phyloP scores from a whole-genome alignment of 805 yeast genomes.

The Ogataea nakhonphanomensis region DNA sequence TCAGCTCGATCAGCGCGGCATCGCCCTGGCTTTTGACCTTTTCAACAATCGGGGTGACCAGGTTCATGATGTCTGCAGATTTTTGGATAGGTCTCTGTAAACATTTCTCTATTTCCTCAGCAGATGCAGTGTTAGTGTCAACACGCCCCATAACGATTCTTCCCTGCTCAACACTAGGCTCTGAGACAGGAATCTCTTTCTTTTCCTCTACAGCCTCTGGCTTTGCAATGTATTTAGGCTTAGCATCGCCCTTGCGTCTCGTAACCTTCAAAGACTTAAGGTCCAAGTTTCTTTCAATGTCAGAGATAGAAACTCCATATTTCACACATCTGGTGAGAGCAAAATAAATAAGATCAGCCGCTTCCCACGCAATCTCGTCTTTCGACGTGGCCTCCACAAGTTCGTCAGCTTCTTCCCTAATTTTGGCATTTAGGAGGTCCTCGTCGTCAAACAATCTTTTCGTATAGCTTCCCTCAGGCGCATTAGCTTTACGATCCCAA shows the following conservation, averaged over 20 bases:
- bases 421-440: constrained; percentile 73
- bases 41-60: constrained; percentile 86
- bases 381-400: constrained; percentile 74
- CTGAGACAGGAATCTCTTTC: constrained; percentile 11
- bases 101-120: constrained; percentile 52
- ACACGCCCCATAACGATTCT: constrained; percentile 51
- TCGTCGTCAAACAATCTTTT: constrained; percentile 80
- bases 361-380: constrained; percentile 87
- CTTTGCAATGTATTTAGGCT: constrained; percentile 60
- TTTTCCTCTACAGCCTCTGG: constrained; percentile 11
- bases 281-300: constrained; percentile 81
- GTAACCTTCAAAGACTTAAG: constrained; percentile 82
- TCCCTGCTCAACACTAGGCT: constrained; percentile 26
- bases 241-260: constrained; percentile 95
- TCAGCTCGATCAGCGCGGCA: constrained; percentile 79
- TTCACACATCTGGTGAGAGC: constrained; percentile 53
- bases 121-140: constrained; percentile 38
- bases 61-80: constrained; percentile 86
- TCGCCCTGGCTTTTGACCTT: constrained; percentile 79
- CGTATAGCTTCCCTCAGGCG: constrained; percentile 95
- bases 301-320: constrained; percentile 74
- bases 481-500: constrained; percentile 54
- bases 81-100: constrained; percentile 93
- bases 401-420: constrained; percentile 95
- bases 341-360: constrained; percentile 79